Conservation (phyloP, 1,284 basidiomycete genomes). For the Cystobasidium pallidum region DNA sequence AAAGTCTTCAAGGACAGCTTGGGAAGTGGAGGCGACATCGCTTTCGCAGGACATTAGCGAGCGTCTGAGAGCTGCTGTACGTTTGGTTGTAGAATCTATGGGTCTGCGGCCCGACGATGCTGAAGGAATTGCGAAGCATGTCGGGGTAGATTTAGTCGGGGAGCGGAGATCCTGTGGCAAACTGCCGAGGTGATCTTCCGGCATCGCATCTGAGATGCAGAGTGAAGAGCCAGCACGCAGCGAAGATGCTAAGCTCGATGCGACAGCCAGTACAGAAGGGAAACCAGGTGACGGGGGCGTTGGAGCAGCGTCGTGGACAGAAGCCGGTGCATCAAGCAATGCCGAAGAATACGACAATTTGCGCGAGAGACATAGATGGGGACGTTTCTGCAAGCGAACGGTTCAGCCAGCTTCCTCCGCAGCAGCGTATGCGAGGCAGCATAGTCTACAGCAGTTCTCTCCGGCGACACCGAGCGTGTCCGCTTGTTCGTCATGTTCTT, state of each 20-base stretch:
- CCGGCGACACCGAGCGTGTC: conserved; percentile 35
- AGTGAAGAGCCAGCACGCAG: not conserved
- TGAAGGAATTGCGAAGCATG: not conserved
- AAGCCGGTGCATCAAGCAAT: not conserved
- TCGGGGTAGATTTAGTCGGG: not conserved
- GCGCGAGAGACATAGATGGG: conserved; percentile 29
- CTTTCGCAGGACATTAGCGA: not conserved
- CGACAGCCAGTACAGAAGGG: conserved; percentile 29
- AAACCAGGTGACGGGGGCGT: conserved; percentile 17
- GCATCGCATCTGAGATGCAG: not conserved
- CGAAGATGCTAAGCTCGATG: conserved; percentile 26
- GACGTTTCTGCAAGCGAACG: conserved; percentile 37
- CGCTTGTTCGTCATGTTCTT: conserved; percentile 28
- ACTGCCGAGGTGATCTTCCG: not conserved
- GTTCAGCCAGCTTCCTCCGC: not conserved
- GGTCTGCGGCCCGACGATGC: not conserved
- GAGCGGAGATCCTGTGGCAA: conserved; percentile 14
- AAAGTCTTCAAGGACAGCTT: conserved; percentile 1
- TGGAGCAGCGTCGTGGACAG: not conserved
- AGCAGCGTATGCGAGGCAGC: not conserved
- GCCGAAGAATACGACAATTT: conserved; percentile 32
- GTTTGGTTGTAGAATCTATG: not conserved
- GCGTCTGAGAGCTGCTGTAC: not conserved
- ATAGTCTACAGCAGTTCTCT: conserved; percentile 6
- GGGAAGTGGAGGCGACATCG: not conserved